These are phyloP conservation scores for Penicillium angulare DNA, from an alignment of 495 filamentous ascomycete genomes.

Conservation along the genomic window DNA sequence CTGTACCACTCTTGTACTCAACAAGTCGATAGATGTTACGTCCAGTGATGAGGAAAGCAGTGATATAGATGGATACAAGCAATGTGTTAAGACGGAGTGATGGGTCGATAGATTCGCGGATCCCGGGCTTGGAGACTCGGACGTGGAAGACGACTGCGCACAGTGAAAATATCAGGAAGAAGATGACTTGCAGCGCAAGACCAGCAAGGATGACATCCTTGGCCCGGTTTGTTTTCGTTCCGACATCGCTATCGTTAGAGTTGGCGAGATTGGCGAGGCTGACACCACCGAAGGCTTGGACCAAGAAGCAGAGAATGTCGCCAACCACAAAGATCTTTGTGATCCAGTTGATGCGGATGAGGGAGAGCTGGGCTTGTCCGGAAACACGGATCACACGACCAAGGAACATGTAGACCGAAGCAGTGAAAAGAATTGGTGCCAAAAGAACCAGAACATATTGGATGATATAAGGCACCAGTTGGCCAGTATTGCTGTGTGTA, in stretches of 20 bases:
- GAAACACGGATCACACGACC: slow-evolving; percentile 59
- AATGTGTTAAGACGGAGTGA: not conserved
- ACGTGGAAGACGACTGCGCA: slow-evolving; percentile 34
- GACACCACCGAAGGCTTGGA: slow-evolving; percentile 53
- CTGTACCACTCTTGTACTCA: slow-evolving; percentile 47
- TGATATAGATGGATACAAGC: slow-evolving; percentile 1
- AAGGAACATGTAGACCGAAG: slow-evolving; percentile 64
- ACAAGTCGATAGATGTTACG: slow-evolving; percentile 56
- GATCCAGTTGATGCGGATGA: slow-evolving; percentile 44
- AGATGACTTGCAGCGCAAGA: slow-evolving; percentile 57
- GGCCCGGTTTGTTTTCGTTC: slow-evolving; percentile 15
- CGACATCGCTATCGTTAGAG: slow-evolving; percentile 3
- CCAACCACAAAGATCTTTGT: slow-evolving; percentile 58
- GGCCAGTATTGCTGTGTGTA: not conserved
- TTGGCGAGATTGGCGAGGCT: slow-evolving; percentile 13
- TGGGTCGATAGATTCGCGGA: not conserved
- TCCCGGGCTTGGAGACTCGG: slow-evolving; percentile 34
- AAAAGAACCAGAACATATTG: slow-evolving; percentile 10
- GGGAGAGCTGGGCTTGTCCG: slow-evolving; percentile 13
- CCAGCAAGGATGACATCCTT: slow-evolving; percentile 54
- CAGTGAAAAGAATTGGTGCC: slow-evolving; percentile 42
- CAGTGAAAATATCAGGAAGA: slow-evolving; percentile 52
- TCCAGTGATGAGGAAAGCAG: slow-evolving; percentile 38
- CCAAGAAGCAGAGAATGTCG: slow-evolving; percentile 58
- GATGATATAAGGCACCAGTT: slow-evolving; percentile 1